phyloP scores from a whole-genome alignment of 1,284 basidiomycete genomes.

The Puccinia horiana region DNA sequence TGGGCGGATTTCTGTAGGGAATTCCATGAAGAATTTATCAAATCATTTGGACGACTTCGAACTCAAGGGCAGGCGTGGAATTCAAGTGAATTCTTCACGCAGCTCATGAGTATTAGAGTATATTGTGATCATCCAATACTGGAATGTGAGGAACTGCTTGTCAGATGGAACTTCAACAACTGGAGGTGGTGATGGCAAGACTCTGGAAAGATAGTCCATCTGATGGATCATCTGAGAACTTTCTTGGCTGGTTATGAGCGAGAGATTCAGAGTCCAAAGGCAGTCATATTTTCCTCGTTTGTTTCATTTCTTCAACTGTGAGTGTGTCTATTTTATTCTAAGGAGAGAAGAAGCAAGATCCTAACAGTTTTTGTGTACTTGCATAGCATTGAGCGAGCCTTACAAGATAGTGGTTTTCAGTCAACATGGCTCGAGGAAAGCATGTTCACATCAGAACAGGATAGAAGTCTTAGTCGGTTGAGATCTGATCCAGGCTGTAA shows the following conservation, averaged over 20 bases:
- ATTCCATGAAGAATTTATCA: background rate
- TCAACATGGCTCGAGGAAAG: background rate
- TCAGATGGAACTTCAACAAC: background rate
- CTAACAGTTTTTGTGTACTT: no score
- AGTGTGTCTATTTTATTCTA: no score
- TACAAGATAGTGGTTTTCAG: no score
- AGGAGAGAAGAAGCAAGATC: no score
- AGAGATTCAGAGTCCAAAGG: background rate
- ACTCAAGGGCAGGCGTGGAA: background rate
- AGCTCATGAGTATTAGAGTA: conserved; percentile 1
- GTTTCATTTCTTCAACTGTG: no score
- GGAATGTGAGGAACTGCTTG: background rate
- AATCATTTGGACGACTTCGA: background rate
- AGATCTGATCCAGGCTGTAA: background rate
- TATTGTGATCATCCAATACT: conserved; percentile 13
- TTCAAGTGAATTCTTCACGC: background rate
- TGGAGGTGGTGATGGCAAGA: conserved; percentile 7
- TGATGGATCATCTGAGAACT: background rate
- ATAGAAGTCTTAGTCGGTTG: background rate
- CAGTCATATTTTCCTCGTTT: background rate
- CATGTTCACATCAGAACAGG: background rate
- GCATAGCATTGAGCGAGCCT: no score
- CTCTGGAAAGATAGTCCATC: background rate
- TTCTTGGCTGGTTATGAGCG: background rate
- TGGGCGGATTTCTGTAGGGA: background rate